phyloP scores from a whole-genome alignment of 495 filamentous ascomycete species.

The Penicillium cosmopolitanum region DNA sequence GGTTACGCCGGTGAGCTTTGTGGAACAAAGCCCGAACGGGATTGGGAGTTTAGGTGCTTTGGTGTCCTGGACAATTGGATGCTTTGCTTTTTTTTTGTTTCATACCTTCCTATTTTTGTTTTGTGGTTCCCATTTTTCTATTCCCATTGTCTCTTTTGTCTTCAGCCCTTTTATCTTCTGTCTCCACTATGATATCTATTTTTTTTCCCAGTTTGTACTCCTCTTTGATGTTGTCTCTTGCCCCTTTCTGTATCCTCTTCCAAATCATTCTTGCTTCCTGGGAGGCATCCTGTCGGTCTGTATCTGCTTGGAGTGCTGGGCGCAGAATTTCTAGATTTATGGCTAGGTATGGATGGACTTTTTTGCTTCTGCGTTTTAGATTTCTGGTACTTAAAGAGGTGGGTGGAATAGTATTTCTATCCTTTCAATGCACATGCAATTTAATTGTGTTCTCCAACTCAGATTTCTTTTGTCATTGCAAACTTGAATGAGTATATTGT shows the following conservation, averaged over 20 bases:
- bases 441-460: background rate
- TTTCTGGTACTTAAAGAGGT: background rate
- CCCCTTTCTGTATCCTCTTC: background rate
- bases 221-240: background rate
- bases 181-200: background rate
- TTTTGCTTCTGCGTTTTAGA: background rate
- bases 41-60: constrained; percentile 11
- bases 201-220: too few species aligned
- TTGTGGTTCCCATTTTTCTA: too few species aligned
- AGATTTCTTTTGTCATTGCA: background rate
- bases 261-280: background rate
- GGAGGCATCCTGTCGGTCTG: background rate
- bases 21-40: constrained; percentile 12
- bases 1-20: constrained; percentile 19
- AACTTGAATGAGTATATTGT: background rate
- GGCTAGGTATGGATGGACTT: background rate
- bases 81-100: background rate
- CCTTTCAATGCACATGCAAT: background rate
- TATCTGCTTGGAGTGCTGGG: constrained; percentile 5
- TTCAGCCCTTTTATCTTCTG: background rate
- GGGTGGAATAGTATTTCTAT: background rate
- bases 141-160: background rate
- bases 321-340: background rate
- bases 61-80: constrained; percentile 5
- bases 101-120: background rate